Base-by-base conservation (phyloP, 768 basidiomycete species). In the Boletus coccyginus region DNA sequence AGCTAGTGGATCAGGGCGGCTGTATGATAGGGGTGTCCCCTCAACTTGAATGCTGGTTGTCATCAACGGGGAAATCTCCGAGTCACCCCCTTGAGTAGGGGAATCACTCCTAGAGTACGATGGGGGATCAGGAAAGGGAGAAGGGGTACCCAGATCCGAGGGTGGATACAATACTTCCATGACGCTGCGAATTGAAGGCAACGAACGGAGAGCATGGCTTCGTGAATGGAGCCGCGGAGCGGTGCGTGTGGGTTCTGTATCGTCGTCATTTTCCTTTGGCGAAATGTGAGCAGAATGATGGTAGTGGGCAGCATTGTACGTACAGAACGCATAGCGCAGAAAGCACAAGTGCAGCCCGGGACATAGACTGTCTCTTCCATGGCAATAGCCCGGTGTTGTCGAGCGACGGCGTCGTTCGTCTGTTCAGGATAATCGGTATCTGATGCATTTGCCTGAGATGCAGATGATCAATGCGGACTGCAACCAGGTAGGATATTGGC, bases 91-190 rank as follows among this genome's bases (percentile, higher is more conserved):
- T 42, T 19, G 44, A 29, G 17, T 8, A 6, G 27, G 16, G 1
- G n/a, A 43, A 21, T 59, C 41, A 14, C 44, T 47, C 33, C 13
- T 40, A n/a, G 47, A 58, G 31, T 69, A 69, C 7, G 65, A 53
- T 10, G 68, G 69, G 3, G 67, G 71, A 19, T 55, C 44, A 45
- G 57, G 55, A 46, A 49, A 43, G 21, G 55, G 40, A 42, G 42
- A 19, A 33, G 47, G 46, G 12, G 17, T 43, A 48, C 46, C 58
- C 46, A 55, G 38, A 56, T 59, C 64, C 17, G 66, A 63, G 0
- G 63, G 57, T 7, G 70, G 58, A 45, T 73, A 73, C 12, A 73
- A 41, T 7, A 70, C 58, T n/a, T 70, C 58, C 33, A 68, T 51
- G 35, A 71, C 42, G 38, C 56, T 64, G 24, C 55, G 53, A 19